Evolutionary conservation across 108 stramenopile genomes (phyloP), one percentile per base, ranked within the genome.

Genomic region (Seminavis robusta): DNA sequence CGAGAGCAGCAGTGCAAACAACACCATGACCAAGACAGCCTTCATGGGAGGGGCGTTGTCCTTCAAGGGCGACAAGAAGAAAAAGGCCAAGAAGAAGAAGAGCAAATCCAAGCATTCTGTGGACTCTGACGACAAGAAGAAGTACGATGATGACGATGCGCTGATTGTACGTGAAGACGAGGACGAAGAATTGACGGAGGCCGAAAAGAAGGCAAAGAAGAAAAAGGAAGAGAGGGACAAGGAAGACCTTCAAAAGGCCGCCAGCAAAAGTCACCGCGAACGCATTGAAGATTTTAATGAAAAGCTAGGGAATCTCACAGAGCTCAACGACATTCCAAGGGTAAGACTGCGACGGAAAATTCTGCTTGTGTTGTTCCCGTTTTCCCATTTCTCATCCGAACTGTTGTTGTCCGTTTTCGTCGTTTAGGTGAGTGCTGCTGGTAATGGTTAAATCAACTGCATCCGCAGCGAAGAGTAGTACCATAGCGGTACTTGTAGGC

Each of bases 291-390:
- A 80, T 44, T 82, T 86, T 49, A 92, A 86, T 63, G 77, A 81
- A 62, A 82, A 86, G 26, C 46, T 92, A 30, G 77, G 79, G 1
- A 58, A 74, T 24, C 30, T 88, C 43, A 92, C 90, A 0, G 90
- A 92, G 52, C 75, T 65, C 64, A 92, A 92, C 52, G 90, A 92
- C 59, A 92, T 92, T 61, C 90, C 90, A 17, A 50, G 90, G 31
- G 82, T 92, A 8, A 80, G 81, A 77, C 82, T 44, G 81, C 86
- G 36, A 10, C 11, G 10, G 10, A 36, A 10, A 8, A 8, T 11
- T 36, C 36, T 8, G 36, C 11, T 11, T 8, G 11, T 10, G 8
- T 36, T 36, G 36, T 11, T 11, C 11, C 36, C 8, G 8, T 11
- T 10, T 36, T 10, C 36, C 8, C 36, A 37, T 11, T 13, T 11